A percentile compares a stretch with the other conserved stretches of the same genome.
phyloP scores from a whole-genome alignment of 2,329 filamentous ascomycete species.

The Hypoxylon sp. region DNA sequence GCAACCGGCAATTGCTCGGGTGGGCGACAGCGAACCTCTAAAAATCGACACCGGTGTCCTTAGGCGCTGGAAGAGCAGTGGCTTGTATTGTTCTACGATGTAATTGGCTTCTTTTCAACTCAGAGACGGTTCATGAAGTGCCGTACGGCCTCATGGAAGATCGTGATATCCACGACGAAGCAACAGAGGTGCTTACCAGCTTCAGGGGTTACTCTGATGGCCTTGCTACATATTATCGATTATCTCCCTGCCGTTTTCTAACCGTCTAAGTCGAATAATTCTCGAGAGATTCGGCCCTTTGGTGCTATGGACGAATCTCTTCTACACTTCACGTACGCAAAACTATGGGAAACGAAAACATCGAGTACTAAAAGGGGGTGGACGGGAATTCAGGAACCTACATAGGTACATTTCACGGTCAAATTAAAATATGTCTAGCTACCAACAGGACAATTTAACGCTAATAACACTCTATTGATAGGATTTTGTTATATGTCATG shows the following conservation, averaged over 20 bases:
- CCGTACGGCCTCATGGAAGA: neutral
- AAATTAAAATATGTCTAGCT: neutral
- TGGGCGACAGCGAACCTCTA: neutral
- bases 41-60: neutral
- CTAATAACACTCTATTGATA: no score
- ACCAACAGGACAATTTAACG: neutral
- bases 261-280: neutral
- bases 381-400: neutral
- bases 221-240: neutral
- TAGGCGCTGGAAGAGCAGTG: neutral
- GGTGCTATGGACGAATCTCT: neutral
- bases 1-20: neutral
- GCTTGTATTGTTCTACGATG: neutral
- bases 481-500: neutral
- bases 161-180: neutral
- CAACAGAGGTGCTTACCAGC: neutral
- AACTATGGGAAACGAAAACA: neutral
- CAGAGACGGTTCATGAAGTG: neutral
- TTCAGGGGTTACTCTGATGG: neutral
- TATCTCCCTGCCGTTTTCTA: neutral
- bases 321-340: neutral
- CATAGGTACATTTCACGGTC: neutral
- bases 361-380: neutral
- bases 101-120: neutral
- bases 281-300: neutral